Conservation (phyloP, 768 basidiomycete species). For the Mycena floridula region DNA sequence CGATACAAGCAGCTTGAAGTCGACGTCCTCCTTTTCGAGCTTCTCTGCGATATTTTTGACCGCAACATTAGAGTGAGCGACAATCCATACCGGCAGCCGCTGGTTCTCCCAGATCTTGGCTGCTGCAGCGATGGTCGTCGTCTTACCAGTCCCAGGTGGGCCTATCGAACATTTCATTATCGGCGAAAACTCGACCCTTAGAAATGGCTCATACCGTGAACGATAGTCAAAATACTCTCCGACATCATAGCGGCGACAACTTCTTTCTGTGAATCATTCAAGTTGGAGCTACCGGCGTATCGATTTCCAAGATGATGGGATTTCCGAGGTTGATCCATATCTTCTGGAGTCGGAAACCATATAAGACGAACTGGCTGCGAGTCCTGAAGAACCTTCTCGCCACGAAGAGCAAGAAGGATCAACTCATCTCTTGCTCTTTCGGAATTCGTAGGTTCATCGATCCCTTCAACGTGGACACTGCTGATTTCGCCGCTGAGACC, state of each 20-base stretch:
- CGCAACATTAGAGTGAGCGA: conserved; percentile 44
- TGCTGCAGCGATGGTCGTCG: conserved; percentile 41
- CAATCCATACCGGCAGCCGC: conserved; percentile 28
- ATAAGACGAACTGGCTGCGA: conserved; percentile 29
- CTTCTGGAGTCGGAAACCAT: conserved; percentile 30
- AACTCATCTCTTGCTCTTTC: conserved; percentile 34
- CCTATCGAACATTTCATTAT: no score
- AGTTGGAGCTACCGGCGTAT: background rate
- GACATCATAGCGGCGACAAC: conserved; percentile 32
- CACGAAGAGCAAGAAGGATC: conserved; percentile 28
- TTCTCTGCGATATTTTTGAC: conserved; percentile 46
- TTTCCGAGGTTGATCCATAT: background rate
- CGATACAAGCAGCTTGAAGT: conserved; percentile 40
- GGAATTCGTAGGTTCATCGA: conserved; percentile 30
- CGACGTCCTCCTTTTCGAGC: conserved; percentile 25
- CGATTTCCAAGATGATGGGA: background rate
- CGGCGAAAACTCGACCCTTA: no score
- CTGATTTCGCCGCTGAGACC: conserved; percentile 17
- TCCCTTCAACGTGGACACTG: conserved; percentile 34
- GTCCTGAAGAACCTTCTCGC: conserved; percentile 18
- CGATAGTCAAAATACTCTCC: conserved; percentile 24
- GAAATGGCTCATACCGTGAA: conserved; percentile 32
- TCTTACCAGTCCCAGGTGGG: conserved; percentile 50
- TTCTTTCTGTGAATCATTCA: conserved; percentile 32
- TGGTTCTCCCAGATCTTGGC: conserved; percentile 27